Conservation (phyloP, 768 basidiomycete species). For the Suillus placidus region DNA sequence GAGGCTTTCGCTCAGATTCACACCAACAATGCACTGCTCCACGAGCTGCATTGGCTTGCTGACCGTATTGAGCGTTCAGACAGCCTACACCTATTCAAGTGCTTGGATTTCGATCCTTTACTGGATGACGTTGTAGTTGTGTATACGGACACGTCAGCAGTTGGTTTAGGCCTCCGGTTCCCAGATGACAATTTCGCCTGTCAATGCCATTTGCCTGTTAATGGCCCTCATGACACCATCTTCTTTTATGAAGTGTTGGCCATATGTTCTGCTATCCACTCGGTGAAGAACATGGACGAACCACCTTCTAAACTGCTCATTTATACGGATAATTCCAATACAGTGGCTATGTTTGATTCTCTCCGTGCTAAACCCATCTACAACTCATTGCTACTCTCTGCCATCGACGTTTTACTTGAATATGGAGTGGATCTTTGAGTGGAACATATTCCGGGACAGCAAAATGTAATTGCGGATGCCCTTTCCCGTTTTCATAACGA, state of each 20-base stretch:
- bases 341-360: not conserved
- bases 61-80: not conserved
- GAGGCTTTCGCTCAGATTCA: not conserved
- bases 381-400: not conserved
- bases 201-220: not conserved
- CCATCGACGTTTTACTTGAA: not conserved
- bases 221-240: not conserved
- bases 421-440: not conserved
- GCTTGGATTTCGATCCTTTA: not conserved
- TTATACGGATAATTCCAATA: not conserved
- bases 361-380: not conserved
- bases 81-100: not conserved
- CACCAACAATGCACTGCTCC: not conserved
- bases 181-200: not conserved
- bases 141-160: not conserved
- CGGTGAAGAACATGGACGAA: not conserved
- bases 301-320: not conserved
- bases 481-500: not conserved
- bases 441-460: not conserved
- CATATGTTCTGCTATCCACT: not conserved
- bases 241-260: not conserved
- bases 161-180: not conserved
- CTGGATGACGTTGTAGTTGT: not conserved
- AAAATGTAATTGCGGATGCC: not conserved
- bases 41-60: not conserved